These are phyloP conservation scores for Phlebopus sp. DNA, from an alignment of 1,284 basidiomycete species.

Conservation along the genomic window DNA sequence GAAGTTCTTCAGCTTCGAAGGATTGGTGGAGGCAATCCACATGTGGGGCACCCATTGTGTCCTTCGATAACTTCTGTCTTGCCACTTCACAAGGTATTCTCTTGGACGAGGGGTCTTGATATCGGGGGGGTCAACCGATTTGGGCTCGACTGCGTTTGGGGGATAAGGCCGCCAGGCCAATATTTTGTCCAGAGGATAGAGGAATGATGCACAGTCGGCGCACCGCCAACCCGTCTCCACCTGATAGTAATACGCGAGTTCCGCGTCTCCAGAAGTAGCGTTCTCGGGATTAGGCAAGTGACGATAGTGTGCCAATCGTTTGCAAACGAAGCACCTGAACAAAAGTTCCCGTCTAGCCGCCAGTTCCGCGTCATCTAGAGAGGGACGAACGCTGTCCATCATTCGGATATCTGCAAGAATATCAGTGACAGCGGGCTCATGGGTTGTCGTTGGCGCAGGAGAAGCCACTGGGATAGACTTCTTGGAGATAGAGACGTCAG, in stretches of 20 bases:
- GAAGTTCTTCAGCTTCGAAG: constrained; percentile 73
- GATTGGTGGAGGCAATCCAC: constrained; percentile 72
- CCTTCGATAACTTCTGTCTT: constrained; percentile 71
- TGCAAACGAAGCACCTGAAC: constrained; percentile 81
- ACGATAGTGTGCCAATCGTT: constrained; percentile 75
- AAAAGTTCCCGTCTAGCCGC: constrained; percentile 46
- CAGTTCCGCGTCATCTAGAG: constrained; percentile 10
- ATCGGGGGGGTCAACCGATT: constrained; percentile 44
- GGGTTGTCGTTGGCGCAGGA: constrained; percentile 11
- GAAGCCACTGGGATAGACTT: constrained; percentile 13
- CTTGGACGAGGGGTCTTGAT: constrained; percentile 66
- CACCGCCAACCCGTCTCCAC: constrained; percentile 68
- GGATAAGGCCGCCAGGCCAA: constrained; percentile 88
- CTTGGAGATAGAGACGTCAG: constrained; percentile 35
- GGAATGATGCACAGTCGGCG: constrained; percentile 74
- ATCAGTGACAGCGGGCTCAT: constrained; percentile 2
- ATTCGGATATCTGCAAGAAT: constrained; percentile 33
- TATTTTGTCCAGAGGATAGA: constrained; percentile 77
- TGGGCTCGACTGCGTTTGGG: constrained; percentile 52
- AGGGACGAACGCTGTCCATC: constrained; percentile 25
- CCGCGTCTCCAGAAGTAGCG: constrained; percentile 36
- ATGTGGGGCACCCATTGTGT: constrained; percentile 87
- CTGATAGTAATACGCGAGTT: constrained; percentile 67
- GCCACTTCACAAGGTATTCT: constrained; percentile 91
- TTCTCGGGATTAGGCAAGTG: constrained; percentile 59